Evolutionary conservation across 1,139 yeast genomes (phyloP), one percentile per base, ranked within the genome.

Genomic region (Geotrichum fermentans): DNA sequence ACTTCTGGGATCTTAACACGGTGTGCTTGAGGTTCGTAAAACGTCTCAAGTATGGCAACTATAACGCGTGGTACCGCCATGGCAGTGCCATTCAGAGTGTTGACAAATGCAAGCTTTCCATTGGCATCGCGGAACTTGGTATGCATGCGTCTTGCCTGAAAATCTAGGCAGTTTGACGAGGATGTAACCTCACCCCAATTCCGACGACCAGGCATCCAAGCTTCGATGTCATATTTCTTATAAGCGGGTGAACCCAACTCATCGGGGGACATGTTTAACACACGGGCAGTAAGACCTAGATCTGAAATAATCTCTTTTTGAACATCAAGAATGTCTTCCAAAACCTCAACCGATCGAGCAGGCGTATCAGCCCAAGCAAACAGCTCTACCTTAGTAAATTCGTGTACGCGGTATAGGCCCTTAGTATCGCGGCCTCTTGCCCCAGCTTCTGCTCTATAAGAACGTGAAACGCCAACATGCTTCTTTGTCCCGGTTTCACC

Each of bases 181-280:
- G 96, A 87, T 0, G 96, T 82, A 32, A 92, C 74, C 62, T 94
- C 99, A 2, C 99, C 99, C 88, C 95, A 94, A 1, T 70, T 68
- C 1, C 88, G 88, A 59, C 97, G 78, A 1, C 98, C 97, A 0
- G 97, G 98, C 97, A 94, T 92, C 92, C 96, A 88, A 0, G 94
- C 96, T 66, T 94, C 99, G 49, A 90, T 86, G 60, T 94, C 98
- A 61, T 82, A 88, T 66, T 94, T 94, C 61, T 84, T 83, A 66
- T 75, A 79, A 0, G 98, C 98, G 1, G 98, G 96, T 0, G 96
- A 83, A 0, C 98, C 98, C 46, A 94, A 70, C 62, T 94, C 98
- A 54, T 85, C 80, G 21, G 83, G 80, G 0, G 97, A 97, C 90
- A 94, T 89, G 57, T 85, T 80, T 33, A 92, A 70, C 35, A 92